These are phyloP conservation scores for Syzygium jambos DNA, from an alignment of 345 rosid species.

Conservation along the genomic window DNA sequence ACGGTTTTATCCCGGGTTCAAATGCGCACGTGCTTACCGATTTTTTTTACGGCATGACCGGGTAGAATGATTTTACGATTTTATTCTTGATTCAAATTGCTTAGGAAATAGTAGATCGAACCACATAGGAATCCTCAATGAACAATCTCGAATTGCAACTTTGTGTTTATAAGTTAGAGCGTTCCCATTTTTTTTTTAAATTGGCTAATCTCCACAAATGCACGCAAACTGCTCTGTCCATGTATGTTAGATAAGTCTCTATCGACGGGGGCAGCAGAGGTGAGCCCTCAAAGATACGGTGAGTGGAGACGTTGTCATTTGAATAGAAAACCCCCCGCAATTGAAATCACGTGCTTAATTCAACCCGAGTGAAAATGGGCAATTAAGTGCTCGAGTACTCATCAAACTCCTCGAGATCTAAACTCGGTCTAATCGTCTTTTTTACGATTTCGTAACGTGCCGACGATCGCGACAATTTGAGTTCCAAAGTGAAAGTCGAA, in stretches of 20 bases:
- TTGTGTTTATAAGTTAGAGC: not conserved
- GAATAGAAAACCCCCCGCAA: not conserved
- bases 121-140: fast-evolving
- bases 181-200: not conserved
- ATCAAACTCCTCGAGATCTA: not conserved
- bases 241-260: not conserved
- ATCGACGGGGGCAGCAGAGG: not conserved
- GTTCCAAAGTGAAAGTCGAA: not conserved
- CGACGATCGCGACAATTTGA: fast-evolving
- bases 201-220: not conserved
- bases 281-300: not conserved
- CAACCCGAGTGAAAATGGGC: not conserved
- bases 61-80: fast-evolving
- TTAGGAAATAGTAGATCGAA: not conserved
- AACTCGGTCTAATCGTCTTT: fast-evolving
- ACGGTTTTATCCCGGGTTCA: not conserved
- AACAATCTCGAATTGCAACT: fast-evolving
- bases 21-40: not conserved
- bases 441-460: not conserved
- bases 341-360: not conserved
- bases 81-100: not conserved
- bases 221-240: not conserved
- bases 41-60: not conserved
- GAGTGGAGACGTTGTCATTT: fast-evolving
- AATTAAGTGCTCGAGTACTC: not conserved